Evolutionary conservation across 2,329 filamentous ascomycete species (phyloP).

Genomic region (Monilinia laxa): DNA sequence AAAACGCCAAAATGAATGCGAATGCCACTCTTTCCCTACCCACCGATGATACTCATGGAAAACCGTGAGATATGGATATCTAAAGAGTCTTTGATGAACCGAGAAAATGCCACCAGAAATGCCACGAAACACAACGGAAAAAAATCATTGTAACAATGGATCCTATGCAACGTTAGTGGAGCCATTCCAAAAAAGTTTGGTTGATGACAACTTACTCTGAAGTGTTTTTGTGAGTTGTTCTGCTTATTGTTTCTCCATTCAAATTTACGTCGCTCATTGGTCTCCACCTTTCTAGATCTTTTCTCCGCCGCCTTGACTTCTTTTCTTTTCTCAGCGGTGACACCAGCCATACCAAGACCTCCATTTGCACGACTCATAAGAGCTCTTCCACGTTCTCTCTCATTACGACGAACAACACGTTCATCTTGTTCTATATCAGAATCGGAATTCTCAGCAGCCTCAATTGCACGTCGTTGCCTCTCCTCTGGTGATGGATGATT

Average conservation of each 20-base stretch:
- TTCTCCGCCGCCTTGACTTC: constrained; percentile 66
- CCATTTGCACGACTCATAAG: constrained; percentile 68
- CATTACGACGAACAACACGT: constrained; percentile 43
- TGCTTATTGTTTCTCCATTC: constrained; percentile 71
- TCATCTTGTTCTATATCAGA: constrained; percentile 46
- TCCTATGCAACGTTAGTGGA: constrained; percentile 37
- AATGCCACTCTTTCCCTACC: constrained; percentile 9
- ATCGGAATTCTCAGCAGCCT: constrained; percentile 50
- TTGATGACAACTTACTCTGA: constrained; percentile 51
- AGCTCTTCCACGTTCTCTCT: constrained; percentile 50
- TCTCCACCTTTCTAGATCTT: constrained; percentile 64
- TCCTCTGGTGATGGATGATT: constrained; percentile 79
- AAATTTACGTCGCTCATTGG: constrained; percentile 60
- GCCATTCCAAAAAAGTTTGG: constrained; percentile 7
- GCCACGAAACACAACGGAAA: constrained; percentile 13
- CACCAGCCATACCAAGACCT: constrained; percentile 74
- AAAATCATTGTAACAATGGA: constrained; percentile 40
- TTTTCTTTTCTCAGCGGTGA: constrained; percentile 71
- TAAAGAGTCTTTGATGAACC: constrained; percentile 14
- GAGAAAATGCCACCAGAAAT: constrained; percentile 22
- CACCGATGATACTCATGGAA: constrained; percentile 17
- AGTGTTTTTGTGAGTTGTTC: constrained; percentile 67
- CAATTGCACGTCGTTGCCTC: constrained; percentile 65
- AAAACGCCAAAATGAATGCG: constrained; percentile 17
- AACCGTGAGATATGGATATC: constrained; percentile 18